phyloP scores from a whole-genome alignment of 768 basidiomycete species.

The Rhodotorula babjevae region DNA sequence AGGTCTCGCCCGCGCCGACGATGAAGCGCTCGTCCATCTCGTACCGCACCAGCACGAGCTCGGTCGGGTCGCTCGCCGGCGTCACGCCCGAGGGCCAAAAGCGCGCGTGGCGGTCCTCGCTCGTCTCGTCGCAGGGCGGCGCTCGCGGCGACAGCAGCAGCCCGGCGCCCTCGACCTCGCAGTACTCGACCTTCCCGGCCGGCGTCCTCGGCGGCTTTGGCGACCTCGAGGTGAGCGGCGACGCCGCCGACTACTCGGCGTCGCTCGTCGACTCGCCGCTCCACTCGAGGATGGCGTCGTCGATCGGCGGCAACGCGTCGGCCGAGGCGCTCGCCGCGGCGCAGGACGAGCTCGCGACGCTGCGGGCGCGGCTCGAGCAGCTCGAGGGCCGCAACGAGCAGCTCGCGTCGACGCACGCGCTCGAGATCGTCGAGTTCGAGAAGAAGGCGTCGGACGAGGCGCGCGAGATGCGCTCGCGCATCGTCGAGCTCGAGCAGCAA shows the following conservation, averaged over 20 bases:
- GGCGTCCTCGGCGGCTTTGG: constrained; percentile 33
- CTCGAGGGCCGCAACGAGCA: constrained; percentile 18
- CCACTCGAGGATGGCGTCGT: background rate
- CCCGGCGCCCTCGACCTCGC: constrained; percentile 18
- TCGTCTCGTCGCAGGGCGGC: background rate
- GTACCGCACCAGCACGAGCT: constrained; percentile 27
- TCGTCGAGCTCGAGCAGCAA: constrained; percentile 30
- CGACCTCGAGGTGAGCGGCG: constrained; percentile 31
- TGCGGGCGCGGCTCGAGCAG: constrained; percentile 31
- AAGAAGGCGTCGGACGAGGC: constrained; percentile 34
- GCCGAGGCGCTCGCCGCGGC: constrained; percentile 6
- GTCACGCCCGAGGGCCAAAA: background rate
- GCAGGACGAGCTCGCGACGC: constrained; percentile 32
- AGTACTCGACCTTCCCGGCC: constrained; percentile 25
- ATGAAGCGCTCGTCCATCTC: constrained; percentile 33
- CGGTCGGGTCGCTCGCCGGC: background rate
- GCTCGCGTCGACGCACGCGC: constrained; percentile 26
- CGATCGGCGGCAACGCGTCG: background rate
- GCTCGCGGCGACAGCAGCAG: background rate
- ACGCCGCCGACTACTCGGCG: background rate
- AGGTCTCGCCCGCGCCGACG: background rate
- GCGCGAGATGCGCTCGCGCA: constrained; percentile 22
- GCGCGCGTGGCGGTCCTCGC: constrained; percentile 3
- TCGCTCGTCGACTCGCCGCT: background rate
- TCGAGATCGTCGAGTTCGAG: constrained; percentile 38